Conservation (phyloP, 78 protist species). For the Tieghemostelium lacteum region DNA sequence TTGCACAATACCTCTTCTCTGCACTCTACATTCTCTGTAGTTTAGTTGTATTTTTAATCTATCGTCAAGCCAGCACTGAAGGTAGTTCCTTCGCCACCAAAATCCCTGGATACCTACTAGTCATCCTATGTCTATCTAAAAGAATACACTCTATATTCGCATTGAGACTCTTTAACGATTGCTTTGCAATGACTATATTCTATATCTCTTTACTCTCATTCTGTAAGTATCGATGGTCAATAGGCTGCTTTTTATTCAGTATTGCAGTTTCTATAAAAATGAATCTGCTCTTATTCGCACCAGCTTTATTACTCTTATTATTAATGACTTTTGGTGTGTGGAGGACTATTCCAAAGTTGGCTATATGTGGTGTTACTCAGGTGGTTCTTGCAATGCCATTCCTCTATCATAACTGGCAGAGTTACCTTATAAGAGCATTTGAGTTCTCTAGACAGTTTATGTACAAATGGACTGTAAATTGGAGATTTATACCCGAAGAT, state of each 20-base stretch:
- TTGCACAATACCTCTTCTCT: constrained; percentile 82
- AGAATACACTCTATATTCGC: constrained; percentile 94
- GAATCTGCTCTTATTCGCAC: constrained; percentile 92
- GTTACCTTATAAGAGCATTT: constrained; percentile 86
- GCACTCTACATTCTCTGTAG: constrained; percentile 29
- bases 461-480: constrained; percentile 95
- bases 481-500: constrained; percentile 84
- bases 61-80: constrained; percentile 3
- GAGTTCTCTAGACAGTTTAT: constrained; percentile 86
- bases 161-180: constrained; percentile 95
- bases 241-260: constrained; percentile 85
- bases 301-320: constrained; percentile 83
- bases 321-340: constrained; percentile 72
- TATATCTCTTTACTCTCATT: constrained; percentile 74
- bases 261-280: constrained; percentile 91
- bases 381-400: constrained; percentile 88
- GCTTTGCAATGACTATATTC: constrained; percentile 84
- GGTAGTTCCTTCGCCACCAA: neutral
- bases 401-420: constrained; percentile 47
- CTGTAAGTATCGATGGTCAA: constrained; percentile 35
- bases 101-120: constrained; percentile 77
- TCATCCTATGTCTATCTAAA: constrained; percentile 58
- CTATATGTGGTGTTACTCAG: constrained; percentile 77
- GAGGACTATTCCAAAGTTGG: constrained; percentile 53
- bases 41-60: constrained; percentile 51